Percentiles rank a stretch among this genome's conserved stretches.
Evolutionary conservation across 2,329 filamentous ascomycete species (phyloP).

Genomic region (Phialophora expanda): DNA sequence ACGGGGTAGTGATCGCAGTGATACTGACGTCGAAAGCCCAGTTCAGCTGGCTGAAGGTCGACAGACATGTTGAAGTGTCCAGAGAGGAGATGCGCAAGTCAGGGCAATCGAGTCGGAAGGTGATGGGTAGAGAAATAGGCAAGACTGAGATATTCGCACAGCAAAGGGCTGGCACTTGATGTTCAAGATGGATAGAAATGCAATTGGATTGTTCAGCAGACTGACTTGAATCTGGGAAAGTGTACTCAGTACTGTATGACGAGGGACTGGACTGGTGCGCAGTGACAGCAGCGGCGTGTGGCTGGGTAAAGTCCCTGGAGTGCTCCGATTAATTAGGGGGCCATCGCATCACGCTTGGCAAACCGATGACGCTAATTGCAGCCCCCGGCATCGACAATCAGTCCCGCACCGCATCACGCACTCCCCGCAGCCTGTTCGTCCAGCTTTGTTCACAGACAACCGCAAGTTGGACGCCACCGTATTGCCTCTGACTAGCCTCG

Average conservation of each 20-base stretch:
- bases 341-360: neutral
- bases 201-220: slow-evolving; percentile 33
- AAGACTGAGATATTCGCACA: slow-evolving; percentile 22
- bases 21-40: slow-evolving; percentile 82
- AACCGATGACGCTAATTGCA: neutral
- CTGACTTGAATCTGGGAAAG: slow-evolving; percentile 13
- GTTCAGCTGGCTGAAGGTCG: slow-evolving; percentile 87
- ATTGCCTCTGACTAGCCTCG: neutral
- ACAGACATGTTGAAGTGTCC: slow-evolving; percentile 75
- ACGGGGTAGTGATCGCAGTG: slow-evolving; percentile 29
- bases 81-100: slow-evolving; percentile 1
- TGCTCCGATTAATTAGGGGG: neutral
- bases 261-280: slow-evolving; percentile 10
- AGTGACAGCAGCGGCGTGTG: slow-evolving; percentile 3
- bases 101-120: slow-evolving; percentile 20
- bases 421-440: slow-evolving; percentile 15
- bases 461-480: neutral
- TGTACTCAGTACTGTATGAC: slow-evolving; percentile 9
- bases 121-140: slow-evolving; percentile 10
- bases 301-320: neutral
- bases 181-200: slow-evolving; percentile 33
- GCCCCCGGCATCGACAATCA: neutral
- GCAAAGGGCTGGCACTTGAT: slow-evolving; percentile 34
- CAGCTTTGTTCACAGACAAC: slow-evolving; percentile 3
- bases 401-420: neutral